Evolutionary conservation across 768 basidiomycete species (phyloP).

Genomic region (Russula sp.): DNA sequence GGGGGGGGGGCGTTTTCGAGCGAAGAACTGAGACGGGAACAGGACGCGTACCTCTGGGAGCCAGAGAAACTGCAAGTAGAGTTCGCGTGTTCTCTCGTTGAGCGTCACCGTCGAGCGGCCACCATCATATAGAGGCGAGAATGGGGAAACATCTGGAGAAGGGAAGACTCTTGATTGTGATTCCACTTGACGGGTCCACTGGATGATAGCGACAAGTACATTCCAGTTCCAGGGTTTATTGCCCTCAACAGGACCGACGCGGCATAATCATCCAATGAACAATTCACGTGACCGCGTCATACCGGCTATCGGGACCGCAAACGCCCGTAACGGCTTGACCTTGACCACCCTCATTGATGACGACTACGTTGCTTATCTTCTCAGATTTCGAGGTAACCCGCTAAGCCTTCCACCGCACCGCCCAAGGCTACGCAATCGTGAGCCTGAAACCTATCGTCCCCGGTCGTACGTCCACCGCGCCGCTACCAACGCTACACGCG

Average conservation of each 20-base stretch:
- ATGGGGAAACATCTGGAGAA: conserved; percentile 22
- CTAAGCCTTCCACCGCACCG: conserved; percentile 68
- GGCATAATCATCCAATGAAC: background rate
- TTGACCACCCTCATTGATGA: no score
- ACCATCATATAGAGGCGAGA: conserved; percentile 25
- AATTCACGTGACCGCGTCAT: conserved; percentile 7
- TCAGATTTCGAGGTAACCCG: conserved; percentile 76
- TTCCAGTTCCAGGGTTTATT: background rate
- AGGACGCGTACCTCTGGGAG: conserved; percentile 25
- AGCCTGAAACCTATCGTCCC: conserved; percentile 94
- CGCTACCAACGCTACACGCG: no score
- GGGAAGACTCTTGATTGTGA: conserved; percentile 25
- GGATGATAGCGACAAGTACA: conserved; percentile 21
- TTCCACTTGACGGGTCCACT: conserved; percentile 28
- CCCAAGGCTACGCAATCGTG: conserved; percentile 80
- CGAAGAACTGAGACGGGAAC: background rate
- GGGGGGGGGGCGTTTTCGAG: background rate
- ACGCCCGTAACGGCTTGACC: no score
- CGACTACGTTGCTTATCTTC: conserved; percentile 49
- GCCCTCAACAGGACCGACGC: no score
- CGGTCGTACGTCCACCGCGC: conserved; percentile 68
- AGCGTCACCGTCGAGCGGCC: conserved; percentile 19
- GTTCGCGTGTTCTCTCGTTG: conserved; percentile 22
- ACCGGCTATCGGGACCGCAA: background rate
- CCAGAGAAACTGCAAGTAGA: conserved; percentile 29